Evolutionary conservation across 1,284 basidiomycete species (phyloP), one percentile per base, ranked within the genome.

Genomic region (Erythrobasidium hasegawianum): DNA sequence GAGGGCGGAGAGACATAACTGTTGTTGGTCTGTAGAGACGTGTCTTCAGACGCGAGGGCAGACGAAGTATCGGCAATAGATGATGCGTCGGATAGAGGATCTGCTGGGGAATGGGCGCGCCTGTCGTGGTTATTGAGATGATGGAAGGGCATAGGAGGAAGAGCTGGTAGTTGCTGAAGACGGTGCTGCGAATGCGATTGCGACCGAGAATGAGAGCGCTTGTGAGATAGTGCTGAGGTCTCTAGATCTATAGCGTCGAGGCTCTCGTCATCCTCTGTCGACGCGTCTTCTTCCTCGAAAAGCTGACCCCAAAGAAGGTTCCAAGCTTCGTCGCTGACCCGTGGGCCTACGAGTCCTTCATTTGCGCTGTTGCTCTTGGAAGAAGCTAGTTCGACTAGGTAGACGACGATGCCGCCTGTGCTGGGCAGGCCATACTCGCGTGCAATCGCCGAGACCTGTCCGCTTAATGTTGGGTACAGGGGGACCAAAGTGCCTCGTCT

Each of bases 351-450:
- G 14, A 82, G 81, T n/a, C 71, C 72, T 20, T 76, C 70, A 69
- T 76, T 71, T 20, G 71, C 45, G 1, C 68, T 59, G 10, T 66
- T 58, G 26, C 69, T 57, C 11, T 73, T 69, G 2, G 69, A n/a
- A 1, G 69, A 64, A 14, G 49, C 61, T 11, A 68, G 68, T 47
- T 73, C 72, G 52, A 88, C 81, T 50, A 92, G 83, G 75, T 89
- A 92, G 2, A 92, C 80, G 49, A 89, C 79, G 60, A 92, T 78
- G 14, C 90, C 89, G 14, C 83, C 77, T 0, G 87, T 87, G 71
- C 87, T 89, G 0, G 89, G 89, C 13, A 92, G 80, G 9, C 87
- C 87, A 75, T 90, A 92, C 77, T 92, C 89, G 75, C 85, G 85
- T n/a, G 89, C 71, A 58, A 74, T 74, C 1, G 72, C 73, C 1